Percentiles rank a stretch among this genome's conserved stretches.
Conservation (phyloP, 1,284 basidiomycete genomes). For the Heterobasidion occidentale region DNA sequence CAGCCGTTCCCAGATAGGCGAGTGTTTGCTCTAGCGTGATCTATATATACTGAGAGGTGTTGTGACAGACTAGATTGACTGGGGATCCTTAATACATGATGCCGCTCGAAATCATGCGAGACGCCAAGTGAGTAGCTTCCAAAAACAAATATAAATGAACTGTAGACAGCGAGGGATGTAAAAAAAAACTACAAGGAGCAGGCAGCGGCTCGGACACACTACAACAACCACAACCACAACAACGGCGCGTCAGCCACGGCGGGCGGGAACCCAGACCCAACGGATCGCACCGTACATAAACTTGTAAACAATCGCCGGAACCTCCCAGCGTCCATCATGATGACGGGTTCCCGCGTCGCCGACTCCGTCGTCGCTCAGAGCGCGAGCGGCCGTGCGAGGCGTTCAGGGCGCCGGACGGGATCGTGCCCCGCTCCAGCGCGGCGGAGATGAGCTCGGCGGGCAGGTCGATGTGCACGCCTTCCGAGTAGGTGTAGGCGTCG, state of each 20-base stretch:
- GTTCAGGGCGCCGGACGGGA: conserved; percentile 50
- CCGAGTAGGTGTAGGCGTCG: conserved; percentile 70
- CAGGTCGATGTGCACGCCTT: conserved; percentile 76
- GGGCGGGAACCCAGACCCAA: background rate
- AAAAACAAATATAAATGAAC: background rate
- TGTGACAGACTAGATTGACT: background rate
- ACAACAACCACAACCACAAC: background rate
- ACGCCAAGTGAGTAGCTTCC: background rate
- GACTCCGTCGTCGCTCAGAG: conserved; percentile 48
- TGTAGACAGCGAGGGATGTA: background rate
- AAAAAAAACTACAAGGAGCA: background rate
- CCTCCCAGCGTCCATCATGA: conserved; percentile 1
- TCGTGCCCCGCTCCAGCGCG: conserved; percentile 59
- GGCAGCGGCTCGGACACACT: no score
- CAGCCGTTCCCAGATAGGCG: no score
- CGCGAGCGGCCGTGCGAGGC: conserved; percentile 33
- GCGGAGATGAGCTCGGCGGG: conserved; percentile 78
- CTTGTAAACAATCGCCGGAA: background rate
- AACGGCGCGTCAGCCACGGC: background rate
- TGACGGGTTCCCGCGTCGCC: conserved; percentile 32
- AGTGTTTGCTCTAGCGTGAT: no score
- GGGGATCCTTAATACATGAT: conserved; percentile 2
- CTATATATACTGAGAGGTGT: background rate
- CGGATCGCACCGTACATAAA: conserved; percentile 1
- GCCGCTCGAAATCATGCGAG: conserved; percentile 1